Base-by-base conservation (phyloP, 2,329 filamentous ascomycete species). In the Ceratocystis alfenasii region DNA sequence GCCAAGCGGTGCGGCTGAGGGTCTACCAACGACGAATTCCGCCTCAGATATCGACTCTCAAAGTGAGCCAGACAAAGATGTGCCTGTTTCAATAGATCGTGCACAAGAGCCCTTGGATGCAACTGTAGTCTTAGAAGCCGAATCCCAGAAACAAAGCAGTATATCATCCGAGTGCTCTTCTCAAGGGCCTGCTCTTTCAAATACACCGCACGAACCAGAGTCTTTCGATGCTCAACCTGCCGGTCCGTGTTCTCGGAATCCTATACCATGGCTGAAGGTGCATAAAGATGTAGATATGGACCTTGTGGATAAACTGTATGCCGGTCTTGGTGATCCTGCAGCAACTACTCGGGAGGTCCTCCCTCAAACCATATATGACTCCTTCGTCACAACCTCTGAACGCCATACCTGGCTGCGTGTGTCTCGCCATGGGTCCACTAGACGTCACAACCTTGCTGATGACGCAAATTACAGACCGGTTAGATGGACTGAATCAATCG, bases 331-430 rank as follows among this genome's bases (percentile, higher is more conserved):
- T 64, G 74, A 72, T 0, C 69, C 67, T 10, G 70, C 69, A 1
- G 66, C 69, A 17, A 28, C 70, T 1, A 65, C 65, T 5, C 71
- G 72, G 25, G 69, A 70, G 1, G 71, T 76, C 0, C 70, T 83
- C 0, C 73, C 81, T 0, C 81, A 83, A 36, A 73, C 75, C 36
- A 72, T 82, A 20, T 73, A 72, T 36, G 82, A 86, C 71, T 81
- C 76, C 33, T 85, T 85, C 68, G 75, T 76, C 3, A 76, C 78
- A 1, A 79, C 80, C 2, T 80, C 80, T 1, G 80, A 87, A 72
- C 82, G 85, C 62, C 86, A 83, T 70, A 78, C 78, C 6, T 88
- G 85, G 85, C 86, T 87, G 69, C 82, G 83, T 22, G 74, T 87
- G 20, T 86, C 85, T 6, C 79, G 85, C 4, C 79, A 78, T 65